Percentiles rank a stretch among this genome's conserved stretches.
phyloP scores from a whole-genome alignment of 768 basidiomycete species.

The Lyophyllum shimeji region DNA sequence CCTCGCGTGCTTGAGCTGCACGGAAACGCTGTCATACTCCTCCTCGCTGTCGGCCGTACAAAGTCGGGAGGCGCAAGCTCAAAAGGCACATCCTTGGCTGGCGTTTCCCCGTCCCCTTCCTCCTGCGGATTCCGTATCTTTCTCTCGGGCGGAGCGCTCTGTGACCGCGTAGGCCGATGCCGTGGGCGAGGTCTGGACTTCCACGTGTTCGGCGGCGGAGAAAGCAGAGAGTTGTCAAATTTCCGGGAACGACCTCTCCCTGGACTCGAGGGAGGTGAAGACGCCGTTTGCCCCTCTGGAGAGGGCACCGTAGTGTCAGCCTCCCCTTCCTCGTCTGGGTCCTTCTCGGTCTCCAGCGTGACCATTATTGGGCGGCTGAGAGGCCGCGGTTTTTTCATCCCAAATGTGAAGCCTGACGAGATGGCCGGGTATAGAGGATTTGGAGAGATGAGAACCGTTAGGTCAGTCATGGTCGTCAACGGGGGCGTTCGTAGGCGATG shows the following conservation, averaged over 20 bases:
- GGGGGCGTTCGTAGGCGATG: background rate
- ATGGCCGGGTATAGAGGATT: conserved; percentile 40
- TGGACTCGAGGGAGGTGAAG: conserved; percentile 5
- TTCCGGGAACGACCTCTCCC: conserved; percentile 16
- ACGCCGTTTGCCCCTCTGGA: background rate
- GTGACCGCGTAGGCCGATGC: conserved; percentile 47
- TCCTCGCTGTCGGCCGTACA: conserved; percentile 19
- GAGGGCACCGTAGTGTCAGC: conserved; percentile 4
- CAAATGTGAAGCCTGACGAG: conserved; percentile 30
- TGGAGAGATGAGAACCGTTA: conserved; percentile 52
- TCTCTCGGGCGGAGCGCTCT: conserved; percentile 45
- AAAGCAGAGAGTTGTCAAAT: conserved; percentile 38
- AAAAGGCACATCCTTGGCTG: conserved; percentile 7
- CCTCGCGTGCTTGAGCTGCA: conserved; percentile 29
- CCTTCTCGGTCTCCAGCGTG: conserved; percentile 37
- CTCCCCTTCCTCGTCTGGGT: conserved; percentile 25
- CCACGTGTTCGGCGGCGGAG: conserved; percentile 50
- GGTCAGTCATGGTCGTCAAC: conserved; percentile 41
- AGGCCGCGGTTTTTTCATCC: conserved; percentile 25
- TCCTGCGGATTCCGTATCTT: conserved; percentile 10
- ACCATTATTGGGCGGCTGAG: conserved; percentile 39
- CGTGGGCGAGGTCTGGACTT: conserved; percentile 28
- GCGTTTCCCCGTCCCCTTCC: conserved; percentile 1
- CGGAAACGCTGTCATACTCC: conserved; percentile 30
- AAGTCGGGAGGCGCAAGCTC: conserved; percentile 15